Evolutionary conservation across 257 asterid genomes (phyloP), one percentile per base, ranked within the genome.

Genomic region (Penstemon newberryi): DNA sequence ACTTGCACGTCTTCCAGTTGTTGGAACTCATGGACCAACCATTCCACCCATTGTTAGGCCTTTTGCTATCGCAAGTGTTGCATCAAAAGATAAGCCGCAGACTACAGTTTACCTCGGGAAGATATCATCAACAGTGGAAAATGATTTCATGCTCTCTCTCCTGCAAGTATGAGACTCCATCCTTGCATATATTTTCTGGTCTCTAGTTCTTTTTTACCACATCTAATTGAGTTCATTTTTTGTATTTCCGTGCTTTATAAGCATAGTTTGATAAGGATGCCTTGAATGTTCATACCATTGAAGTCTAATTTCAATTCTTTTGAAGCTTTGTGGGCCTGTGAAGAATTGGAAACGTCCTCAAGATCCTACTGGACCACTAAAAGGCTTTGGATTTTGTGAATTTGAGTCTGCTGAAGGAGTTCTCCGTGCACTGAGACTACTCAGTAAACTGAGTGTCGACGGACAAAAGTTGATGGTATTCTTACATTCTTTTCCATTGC

Each of bases 281-380:
- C 60, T 61, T 71, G 57, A 47, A 61, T 70, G 18, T 15, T 15
- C 53, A 46, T 55, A 43, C 73, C 47, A 65, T 52, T 41, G 66
- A 66, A 44, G 44, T 76, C 80, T 79, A 62, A 69, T 74, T 40
- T 70, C 56, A 11, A 69, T 43, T 38, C 72, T 77, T 83, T 63
- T 81, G 77, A 77, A 94, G 99, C 96, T 91, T 36, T 94, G 99
- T 71, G 97, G 99, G 66, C 96, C 95, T 39, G 96, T 94, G 50
- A 91, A 88, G 89, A 91, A 81, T 86, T 94, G 99, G 99, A 94
- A 89, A 62, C 97, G 97, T 52, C 89, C 96, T 77, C 97, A 94
- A 78, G 94, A 84, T 79, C 96, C 99, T 9, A 77, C 97, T 65
- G 99, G 99, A 76, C 77, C 90, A 73, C 73, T 91, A 46, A 91